phyloP scores from a whole-genome alignment of 2,329 filamentous ascomycete species.

The Phoma sp. region DNA sequence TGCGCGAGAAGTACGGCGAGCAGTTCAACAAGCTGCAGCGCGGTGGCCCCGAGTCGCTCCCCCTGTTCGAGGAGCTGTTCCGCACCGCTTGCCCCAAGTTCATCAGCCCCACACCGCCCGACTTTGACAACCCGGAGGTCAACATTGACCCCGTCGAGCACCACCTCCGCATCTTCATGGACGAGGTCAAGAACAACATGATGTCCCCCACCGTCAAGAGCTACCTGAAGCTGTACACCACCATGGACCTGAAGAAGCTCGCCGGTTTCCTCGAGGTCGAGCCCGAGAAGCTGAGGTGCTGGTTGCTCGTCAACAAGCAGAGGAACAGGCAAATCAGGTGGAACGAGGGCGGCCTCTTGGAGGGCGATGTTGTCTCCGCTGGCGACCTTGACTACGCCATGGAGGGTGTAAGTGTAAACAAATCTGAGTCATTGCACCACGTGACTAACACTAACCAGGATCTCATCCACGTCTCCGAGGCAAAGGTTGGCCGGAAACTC shows the following conservation, averaged over 20 bases:
- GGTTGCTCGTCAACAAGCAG: constrained; percentile 98
- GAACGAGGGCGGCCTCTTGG: constrained; percentile 86
- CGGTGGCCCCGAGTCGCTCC: constrained; percentile 91
- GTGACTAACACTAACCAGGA: constrained; percentile 64
- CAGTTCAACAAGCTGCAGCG: constrained; percentile 97
- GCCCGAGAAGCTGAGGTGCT: constrained; percentile 92
- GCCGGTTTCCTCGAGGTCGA: constrained; percentile 96
- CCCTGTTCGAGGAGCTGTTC: constrained; percentile 98
- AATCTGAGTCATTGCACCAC: background rate
- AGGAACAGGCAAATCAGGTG: constrained; percentile 95
- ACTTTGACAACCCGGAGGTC: constrained; percentile 95
- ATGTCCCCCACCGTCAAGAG: constrained; percentile 97
- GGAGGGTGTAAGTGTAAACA: constrained; percentile 75
- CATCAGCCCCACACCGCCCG: constrained; percentile 94
- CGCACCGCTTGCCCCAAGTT: constrained; percentile 98
- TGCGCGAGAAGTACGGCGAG: constrained; percentile 99
- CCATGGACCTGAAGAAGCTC: constrained; percentile 98
- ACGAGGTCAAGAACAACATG: constrained; percentile 99
- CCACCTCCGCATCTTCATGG: constrained; percentile 98
- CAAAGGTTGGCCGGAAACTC: constrained; percentile 95
- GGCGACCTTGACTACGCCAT: constrained; percentile 97
- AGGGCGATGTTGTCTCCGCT: constrained; percentile 90
- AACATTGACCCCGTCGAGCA: constrained; percentile 98
- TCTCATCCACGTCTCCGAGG: constrained; percentile 97
- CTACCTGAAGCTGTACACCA: constrained; percentile 98